Conservation (phyloP, 352 stramenopile genomes). For the Aphanomyces cochlioides region DNA sequence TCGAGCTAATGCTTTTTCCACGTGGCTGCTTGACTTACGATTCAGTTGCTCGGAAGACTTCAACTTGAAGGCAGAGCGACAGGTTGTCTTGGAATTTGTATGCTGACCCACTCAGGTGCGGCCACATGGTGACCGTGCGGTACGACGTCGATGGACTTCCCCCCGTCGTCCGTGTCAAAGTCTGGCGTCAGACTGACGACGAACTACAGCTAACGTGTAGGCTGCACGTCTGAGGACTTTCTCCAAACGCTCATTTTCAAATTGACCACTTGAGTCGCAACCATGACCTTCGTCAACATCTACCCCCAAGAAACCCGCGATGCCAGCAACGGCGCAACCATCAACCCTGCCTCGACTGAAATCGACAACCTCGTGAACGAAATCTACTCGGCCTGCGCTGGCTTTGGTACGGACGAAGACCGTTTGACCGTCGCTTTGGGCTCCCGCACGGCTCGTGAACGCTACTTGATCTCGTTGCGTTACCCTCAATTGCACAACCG, state of each 20-base stretch:
- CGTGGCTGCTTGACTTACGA: no score
- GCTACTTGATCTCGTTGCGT: slow-evolving; percentile 45
- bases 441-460: slow-evolving; percentile 43
- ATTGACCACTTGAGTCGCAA: background rate
- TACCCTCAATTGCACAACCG: slow-evolving; percentile 59
- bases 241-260: background rate
- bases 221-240: background rate
- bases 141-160: no score
- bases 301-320: slow-evolving; percentile 47
- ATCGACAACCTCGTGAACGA: slow-evolving; percentile 52
- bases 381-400: slow-evolving; percentile 59
- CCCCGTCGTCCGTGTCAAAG: no score
- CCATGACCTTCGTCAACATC: slow-evolving; percentile 39
- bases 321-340: slow-evolving; percentile 31
- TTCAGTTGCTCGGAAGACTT: no score
- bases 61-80: no score
- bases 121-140: no score
- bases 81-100: no score
- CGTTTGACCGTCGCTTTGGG: slow-evolving; percentile 53
- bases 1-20: no score
- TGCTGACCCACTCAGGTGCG: no score
- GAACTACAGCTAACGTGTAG: no score
- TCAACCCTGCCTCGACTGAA: slow-evolving; percentile 41
- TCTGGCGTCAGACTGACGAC: no score
- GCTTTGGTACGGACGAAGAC: slow-evolving; percentile 64